Percentiles rank a stretch among this genome's conserved stretches.
These are phyloP conservation scores for Saccharomycopsis olivae DNA, from an alignment of 805 yeast species.

Conservation along the genomic window DNA sequence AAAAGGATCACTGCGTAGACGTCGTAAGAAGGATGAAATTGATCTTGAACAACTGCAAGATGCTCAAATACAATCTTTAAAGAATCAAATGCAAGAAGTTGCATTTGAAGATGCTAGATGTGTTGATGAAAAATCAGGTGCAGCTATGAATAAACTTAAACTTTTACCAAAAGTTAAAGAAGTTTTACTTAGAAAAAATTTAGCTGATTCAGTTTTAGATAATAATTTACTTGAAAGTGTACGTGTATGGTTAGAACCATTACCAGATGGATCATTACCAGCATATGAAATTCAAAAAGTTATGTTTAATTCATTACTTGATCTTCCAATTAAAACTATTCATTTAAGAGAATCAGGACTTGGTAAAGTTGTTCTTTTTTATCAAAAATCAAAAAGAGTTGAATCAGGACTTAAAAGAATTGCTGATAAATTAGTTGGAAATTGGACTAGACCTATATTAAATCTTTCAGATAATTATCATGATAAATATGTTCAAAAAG, in stretches of 20 bases:
- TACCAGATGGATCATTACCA: conserved; percentile 97
- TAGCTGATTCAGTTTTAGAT: conserved; percentile 88
- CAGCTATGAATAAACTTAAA: conserved; percentile 58
- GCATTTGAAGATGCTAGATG: conserved; percentile 64
- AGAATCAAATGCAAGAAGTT: conserved; percentile 83
- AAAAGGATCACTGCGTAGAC: conserved; percentile 38
- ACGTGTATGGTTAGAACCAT: conserved; percentile 94
- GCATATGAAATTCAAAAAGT: conserved; percentile 92
- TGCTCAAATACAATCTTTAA: conserved; percentile 70
- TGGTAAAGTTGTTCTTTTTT: conserved; percentile 88
- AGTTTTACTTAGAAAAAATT: conserved; percentile 66
- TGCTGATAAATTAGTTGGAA: conserved; percentile 86
- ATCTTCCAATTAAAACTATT: conserved; percentile 88
- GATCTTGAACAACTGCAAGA: conserved; percentile 94
- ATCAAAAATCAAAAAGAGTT: conserved; percentile 82
- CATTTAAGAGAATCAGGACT: conserved; percentile 91
- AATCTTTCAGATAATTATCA: conserved; percentile 92
- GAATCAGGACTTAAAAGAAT: conserved; percentile 77
- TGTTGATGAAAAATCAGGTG: conserved; percentile 32
- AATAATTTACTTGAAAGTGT: conserved; percentile 89
- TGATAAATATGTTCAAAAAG: conserved; percentile 65
- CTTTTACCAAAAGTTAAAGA: conserved; percentile 70
- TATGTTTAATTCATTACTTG: conserved; percentile 59
- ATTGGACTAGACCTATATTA: conserved; percentile 97
- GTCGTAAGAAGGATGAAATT: conserved; percentile 72